These are phyloP conservation scores for Stygiomarasmius scandens DNA, from an alignment of 1,284 basidiomycete species.

Conservation along the genomic window DNA sequence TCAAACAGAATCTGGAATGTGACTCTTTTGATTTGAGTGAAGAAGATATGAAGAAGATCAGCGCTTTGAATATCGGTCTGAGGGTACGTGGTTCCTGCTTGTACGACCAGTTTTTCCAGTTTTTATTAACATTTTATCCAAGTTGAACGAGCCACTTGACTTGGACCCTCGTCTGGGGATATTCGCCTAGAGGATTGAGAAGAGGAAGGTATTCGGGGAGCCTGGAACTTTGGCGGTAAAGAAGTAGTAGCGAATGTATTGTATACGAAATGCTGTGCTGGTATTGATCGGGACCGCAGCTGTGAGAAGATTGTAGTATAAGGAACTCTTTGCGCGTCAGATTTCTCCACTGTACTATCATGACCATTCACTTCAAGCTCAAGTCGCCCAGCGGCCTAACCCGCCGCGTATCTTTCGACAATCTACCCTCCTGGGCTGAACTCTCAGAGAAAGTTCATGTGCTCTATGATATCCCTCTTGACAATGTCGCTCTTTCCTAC, in stretches of 20 bases:
- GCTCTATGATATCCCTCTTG: slow-evolving; percentile 58
- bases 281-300: background rate
- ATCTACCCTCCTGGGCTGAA: slow-evolving; percentile 53
- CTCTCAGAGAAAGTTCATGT: slow-evolving; percentile 57
- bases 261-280: slow-evolving; percentile 19
- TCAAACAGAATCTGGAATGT: slow-evolving; percentile 63
- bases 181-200: slow-evolving; percentile 54
- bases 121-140: no score
- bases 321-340: background rate
- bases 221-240: no score
- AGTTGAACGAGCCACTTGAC: slow-evolving; percentile 74
- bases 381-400: slow-evolving; percentile 50
- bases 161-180: slow-evolving; percentile 67
- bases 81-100: slow-evolving; percentile 48
- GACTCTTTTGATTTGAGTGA: slow-evolving; percentile 60
- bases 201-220: background rate
- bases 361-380: slow-evolving; percentile 53
- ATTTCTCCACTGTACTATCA: background rate
- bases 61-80: slow-evolving; percentile 63
- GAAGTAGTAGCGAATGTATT: slow-evolving; percentile 27
- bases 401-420: slow-evolving; percentile 58
- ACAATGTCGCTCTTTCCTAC: slow-evolving; percentile 67
- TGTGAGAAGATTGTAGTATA: background rate
- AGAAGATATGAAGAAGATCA: slow-evolving; percentile 63
- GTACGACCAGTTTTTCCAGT: no score